A percentile compares a stretch with the other conserved stretches of the same genome.
phyloP scores from a whole-genome alignment of 768 basidiomycete genomes.

The Macrolepiota albuminosa region DNA sequence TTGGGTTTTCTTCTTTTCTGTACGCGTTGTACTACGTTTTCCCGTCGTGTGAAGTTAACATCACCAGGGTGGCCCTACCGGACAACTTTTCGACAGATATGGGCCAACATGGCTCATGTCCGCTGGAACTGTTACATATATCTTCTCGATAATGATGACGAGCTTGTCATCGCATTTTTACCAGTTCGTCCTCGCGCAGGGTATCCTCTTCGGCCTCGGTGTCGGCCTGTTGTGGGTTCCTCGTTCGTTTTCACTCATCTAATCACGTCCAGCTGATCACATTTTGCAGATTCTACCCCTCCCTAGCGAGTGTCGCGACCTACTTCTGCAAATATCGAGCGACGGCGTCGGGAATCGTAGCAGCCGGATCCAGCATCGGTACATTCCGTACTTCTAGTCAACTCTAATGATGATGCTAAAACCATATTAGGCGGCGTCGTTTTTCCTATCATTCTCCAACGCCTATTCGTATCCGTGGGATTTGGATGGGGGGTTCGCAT shows the following conservation, averaged over 20 bases:
- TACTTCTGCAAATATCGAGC: slow-evolving; percentile 63
- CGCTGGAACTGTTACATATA: slow-evolving; percentile 43
- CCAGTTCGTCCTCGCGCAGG: slow-evolving; percentile 60
- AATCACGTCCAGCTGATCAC: slow-evolving; percentile 6
- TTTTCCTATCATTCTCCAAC: slow-evolving; percentile 61
- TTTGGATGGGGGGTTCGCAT: slow-evolving; percentile 63
- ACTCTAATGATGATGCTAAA: neutral
- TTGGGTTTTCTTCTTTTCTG: slow-evolving; percentile 67
- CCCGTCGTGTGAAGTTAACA: neutral
- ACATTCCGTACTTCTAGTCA: neutral
- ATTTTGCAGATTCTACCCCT: slow-evolving; percentile 57
- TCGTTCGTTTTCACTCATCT: neutral
- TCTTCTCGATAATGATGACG: slow-evolving; percentile 53
- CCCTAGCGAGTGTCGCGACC: slow-evolving; percentile 61
- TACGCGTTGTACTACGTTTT: slow-evolving; percentile 25
- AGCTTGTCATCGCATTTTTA: slow-evolving; percentile 54
- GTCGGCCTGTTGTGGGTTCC: slow-evolving; percentile 55
- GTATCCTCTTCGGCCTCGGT: slow-evolving; percentile 60
- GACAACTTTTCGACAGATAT: slow-evolving; percentile 53
- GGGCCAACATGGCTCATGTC: slow-evolving; percentile 53
- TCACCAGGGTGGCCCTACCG: slow-evolving; percentile 55
- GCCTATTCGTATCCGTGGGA: slow-evolving; percentile 48
- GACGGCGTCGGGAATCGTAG: slow-evolving; percentile 66
- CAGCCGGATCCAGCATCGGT: slow-evolving; percentile 69
- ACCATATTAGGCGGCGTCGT: slow-evolving; percentile 52